These are phyloP conservation scores for Spiraea crenata DNA, from an alignment of 331 rosid species.

Conservation along the genomic window DNA sequence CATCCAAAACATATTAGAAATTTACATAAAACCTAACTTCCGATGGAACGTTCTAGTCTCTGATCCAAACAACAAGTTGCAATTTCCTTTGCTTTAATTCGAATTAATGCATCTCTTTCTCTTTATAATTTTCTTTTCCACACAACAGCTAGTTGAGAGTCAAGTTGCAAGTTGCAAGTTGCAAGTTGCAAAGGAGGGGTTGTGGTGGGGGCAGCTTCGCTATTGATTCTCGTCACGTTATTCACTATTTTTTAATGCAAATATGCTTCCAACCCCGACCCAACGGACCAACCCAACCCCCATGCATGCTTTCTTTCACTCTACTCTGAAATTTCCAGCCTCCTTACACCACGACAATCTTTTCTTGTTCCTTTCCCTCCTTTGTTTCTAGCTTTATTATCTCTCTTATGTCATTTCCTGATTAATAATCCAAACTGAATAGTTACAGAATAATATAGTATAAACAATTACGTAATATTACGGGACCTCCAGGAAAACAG, in stretches of 20 bases:
- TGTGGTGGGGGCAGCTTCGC: not conserved
- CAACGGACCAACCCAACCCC: not conserved
- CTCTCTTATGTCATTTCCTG: not conserved
- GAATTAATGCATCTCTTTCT: too few relatives aligned
- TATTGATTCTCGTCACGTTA: slow-evolving; percentile 29
- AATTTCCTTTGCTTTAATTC: not conserved
- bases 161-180: not conserved
- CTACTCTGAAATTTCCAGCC: not conserved
- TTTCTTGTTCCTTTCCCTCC: not conserved
- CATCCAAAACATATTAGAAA: too few relatives aligned
- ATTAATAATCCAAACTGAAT: too few relatives aligned
- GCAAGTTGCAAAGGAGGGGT: slow-evolving; percentile 22
- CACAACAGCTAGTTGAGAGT: not conserved
- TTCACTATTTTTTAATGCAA: not conserved
- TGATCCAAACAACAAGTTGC: slow-evolving; percentile 8
- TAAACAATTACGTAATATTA: too few relatives aligned
- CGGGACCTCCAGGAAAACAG: too few relatives aligned
- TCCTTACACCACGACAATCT: not conserved
- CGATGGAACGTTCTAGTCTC: too few relatives aligned
- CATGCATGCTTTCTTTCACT: slow-evolving; percentile 5
- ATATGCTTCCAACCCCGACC: not conserved
- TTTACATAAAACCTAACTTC: too few relatives aligned
- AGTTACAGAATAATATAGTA: too few relatives aligned
- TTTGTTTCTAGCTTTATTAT: not conserved
- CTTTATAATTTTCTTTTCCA: not conserved